These are phyloP conservation scores for Pholiota adiposa DNA, from an alignment of 1,284 basidiomycete genomes.

Conservation along the genomic window DNA sequence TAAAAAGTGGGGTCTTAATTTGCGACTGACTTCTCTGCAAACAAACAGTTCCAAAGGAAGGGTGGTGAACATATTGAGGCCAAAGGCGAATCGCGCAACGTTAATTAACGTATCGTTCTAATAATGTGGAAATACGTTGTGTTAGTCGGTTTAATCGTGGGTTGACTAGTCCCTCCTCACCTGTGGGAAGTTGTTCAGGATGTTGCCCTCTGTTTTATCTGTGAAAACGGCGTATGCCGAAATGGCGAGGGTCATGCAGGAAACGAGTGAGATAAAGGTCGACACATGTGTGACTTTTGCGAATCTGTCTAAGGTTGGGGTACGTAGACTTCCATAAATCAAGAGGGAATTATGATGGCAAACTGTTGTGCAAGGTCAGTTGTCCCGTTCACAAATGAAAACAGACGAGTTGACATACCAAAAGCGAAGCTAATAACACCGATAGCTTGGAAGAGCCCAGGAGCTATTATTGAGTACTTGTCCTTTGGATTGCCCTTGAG, in stretches of 20 bases:
- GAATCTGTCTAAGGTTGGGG: constrained; percentile 95
- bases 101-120: constrained; percentile 88
- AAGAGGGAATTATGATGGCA: constrained; percentile 94
- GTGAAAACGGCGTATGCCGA: constrained; percentile 95
- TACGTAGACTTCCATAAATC: constrained; percentile 93
- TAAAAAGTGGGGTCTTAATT: not conserved
- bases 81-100: constrained; percentile 93
- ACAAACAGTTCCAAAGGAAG: constrained; percentile 93
- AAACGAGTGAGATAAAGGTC: constrained; percentile 79
- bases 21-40: constrained; percentile 86
- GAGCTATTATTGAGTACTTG: constrained; percentile 74
- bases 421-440: constrained; percentile 97
- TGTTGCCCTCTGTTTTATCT: constrained; percentile 92
- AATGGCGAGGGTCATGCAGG: constrained; percentile 86
- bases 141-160: not conserved
- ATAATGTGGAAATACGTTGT: not conserved
- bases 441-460: constrained; percentile 88
- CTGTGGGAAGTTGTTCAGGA: constrained; percentile 88
- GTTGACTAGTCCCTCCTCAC: constrained; percentile 40
- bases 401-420: constrained; percentile 33
- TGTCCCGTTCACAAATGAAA: not conserved
- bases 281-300: constrained; percentile 92
- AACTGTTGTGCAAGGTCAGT: constrained; percentile 44
- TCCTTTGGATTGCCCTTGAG: constrained; percentile 78
- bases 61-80: constrained; percentile 98